Percentiles rank a stretch among this genome's conserved stretches.
These are phyloP conservation scores for Trametes gibbosa DNA, from an alignment of 768 basidiomycete genomes.

Conservation along the genomic window DNA sequence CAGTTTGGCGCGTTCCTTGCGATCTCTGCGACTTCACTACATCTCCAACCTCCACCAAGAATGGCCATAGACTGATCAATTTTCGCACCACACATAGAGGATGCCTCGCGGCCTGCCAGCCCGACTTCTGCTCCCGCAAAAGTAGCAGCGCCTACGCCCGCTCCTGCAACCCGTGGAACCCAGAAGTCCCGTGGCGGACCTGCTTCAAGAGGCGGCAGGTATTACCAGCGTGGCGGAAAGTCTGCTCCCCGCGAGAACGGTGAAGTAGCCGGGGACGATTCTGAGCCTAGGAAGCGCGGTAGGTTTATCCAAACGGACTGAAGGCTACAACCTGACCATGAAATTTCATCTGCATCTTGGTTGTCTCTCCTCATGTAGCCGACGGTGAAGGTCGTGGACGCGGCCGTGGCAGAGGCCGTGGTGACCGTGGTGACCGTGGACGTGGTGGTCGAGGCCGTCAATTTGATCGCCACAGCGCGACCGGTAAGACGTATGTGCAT, in stretches of 20 bases:
- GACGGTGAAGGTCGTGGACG: constrained; percentile 44
- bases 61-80: not conserved
- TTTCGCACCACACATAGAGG: constrained; percentile 32
- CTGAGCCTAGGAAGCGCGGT: constrained; percentile 32
- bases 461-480: constrained; percentile 84
- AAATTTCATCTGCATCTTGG: not conserved
- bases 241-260: constrained; percentile 36
- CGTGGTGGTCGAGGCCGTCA: constrained; percentile 66
- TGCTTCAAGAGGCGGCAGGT: constrained; percentile 63
- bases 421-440: constrained; percentile 45
- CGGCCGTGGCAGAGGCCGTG: constrained; percentile 26
- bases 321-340: not conserved
- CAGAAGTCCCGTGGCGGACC: constrained; percentile 55
- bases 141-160: constrained; percentile 28
- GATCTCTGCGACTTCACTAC: not conserved
- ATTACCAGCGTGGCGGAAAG: constrained; percentile 65
- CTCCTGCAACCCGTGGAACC: constrained; percentile 37
- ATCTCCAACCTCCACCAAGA: constrained; percentile 3
- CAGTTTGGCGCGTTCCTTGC: not conserved
- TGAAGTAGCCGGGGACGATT: constrained; percentile 34
- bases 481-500: constrained; percentile 70
- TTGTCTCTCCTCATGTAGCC: constrained; percentile 18
- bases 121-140: constrained; percentile 32
- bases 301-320: not conserved
- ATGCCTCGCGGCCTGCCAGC: constrained; percentile 43